Base-by-base conservation (phyloP, 129 eudicot genomes). In the Arctium minus region DNA sequence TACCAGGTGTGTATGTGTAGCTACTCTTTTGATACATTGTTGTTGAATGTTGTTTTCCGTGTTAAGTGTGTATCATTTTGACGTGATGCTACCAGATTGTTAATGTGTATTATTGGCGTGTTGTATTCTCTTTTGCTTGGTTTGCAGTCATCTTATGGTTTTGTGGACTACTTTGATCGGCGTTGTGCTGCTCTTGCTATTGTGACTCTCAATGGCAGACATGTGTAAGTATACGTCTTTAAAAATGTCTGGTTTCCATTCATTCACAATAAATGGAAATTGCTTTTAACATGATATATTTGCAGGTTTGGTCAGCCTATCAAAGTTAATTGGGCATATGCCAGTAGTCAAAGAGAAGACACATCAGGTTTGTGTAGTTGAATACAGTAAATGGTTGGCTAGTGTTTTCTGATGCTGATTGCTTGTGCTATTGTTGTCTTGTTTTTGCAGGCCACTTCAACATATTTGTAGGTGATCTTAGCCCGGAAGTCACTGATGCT, bases 401-500 rank as follows among this genome's bases (percentile, higher is more conserved):
- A 5, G 9, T 10, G 56, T 33, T 46, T 46, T 46, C 56, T 10
- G 56, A 62, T 73, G 18, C 70, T 22, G 30, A 42, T 81, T 5
- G 1, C 5, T 12, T 50, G 7, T 62, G 8, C 22, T 70, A n/a
- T 46, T 36, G 48, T 72, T 78, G 30, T 27, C 40, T 83, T 53
- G 22, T 27, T 29, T 42, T n/a, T 86, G 65, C 82, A 96, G 99
- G 88, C 31, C 99, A 96, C 84, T 93, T 92, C 79, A 93, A 96
- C 85, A 87, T 96, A 77, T 96, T 96, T 91, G 99, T 96, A 29
- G 99, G 99, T 46, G 99, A 96, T 81, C 95, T 96, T 64, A 93
- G 99, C 88, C 97, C 99, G 7, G 99, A 96, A 87, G 92, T 96
- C 76, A 93, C 98, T 9, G 99, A 96, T 90, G 99, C 99, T 10